Percentiles rank a stretch among this genome's conserved stretches.
Conservation (phyloP, 208 protist genomes). For the Leishmania tropica region DNA sequence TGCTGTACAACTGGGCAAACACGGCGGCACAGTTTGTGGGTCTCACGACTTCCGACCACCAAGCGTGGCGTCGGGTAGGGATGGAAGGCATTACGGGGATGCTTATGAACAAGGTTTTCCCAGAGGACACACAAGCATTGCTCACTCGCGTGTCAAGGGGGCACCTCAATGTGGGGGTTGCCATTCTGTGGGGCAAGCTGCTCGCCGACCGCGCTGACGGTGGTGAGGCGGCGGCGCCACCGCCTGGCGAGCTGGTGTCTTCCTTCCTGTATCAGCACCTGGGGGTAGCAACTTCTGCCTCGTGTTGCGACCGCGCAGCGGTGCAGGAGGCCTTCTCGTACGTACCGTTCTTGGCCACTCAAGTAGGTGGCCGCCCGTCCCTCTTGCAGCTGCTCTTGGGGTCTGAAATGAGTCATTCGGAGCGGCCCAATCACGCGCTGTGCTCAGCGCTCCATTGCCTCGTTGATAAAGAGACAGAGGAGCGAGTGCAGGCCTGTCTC, state of each 20-base stretch:
- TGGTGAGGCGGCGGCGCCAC: not conserved
- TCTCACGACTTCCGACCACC: constrained; percentile 1
- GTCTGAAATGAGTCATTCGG: not conserved
- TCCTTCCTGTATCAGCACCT: constrained; percentile 14
- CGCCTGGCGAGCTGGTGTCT: constrained; percentile 16
- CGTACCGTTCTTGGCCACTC: constrained; percentile 27
- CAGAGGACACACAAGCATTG: not conserved
- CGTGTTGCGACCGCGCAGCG: not conserved
- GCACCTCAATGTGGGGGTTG: constrained; percentile 15
- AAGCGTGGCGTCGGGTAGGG: constrained; percentile 24
- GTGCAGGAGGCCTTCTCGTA: constrained; percentile 32
- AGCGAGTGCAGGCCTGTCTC: constrained; percentile 17
- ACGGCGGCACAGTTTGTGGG: constrained; percentile 5
- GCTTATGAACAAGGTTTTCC: constrained; percentile 4
- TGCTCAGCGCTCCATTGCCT: constrained; percentile 21
- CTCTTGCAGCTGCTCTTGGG: constrained; percentile 19
- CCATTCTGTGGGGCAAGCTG: constrained; percentile 34
- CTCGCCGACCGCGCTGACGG: constrained; percentile 1
- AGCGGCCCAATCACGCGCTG: not conserved
- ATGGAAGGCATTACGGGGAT: constrained; percentile 36
- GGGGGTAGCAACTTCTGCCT: not conserved
- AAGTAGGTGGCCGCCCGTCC: constrained; percentile 9
- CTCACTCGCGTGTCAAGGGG: not conserved
- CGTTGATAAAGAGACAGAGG: constrained; percentile 26
- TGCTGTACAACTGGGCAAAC: not conserved